Evolutionary conservation across 768 basidiomycete species (phyloP).

Genomic region (Suillus occidentalis): DNA sequence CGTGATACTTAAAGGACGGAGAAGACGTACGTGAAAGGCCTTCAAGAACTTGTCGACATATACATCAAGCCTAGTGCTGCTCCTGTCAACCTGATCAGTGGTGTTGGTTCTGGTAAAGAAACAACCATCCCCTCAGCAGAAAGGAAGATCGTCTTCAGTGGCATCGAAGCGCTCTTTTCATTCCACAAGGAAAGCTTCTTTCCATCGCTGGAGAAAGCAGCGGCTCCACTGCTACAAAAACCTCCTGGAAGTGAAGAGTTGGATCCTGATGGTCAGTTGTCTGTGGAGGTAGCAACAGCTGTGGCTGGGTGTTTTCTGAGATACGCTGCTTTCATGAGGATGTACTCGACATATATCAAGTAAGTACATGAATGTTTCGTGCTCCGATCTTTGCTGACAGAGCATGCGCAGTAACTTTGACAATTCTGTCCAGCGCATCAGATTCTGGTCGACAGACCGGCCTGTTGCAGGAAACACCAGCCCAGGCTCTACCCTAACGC

Average conservation of each 20-base stretch:
- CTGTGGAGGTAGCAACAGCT: slow-evolving; percentile 69
- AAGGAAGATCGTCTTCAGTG: slow-evolving; percentile 88
- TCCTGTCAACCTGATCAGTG: slow-evolving; percentile 67
- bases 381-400: slow-evolving; percentile 15
- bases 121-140: slow-evolving; percentile 84
- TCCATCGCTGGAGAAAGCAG: slow-evolving; percentile 82
- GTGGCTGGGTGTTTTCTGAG: slow-evolving; percentile 90
- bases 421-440: slow-evolving; percentile 84
- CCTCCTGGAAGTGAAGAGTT: slow-evolving; percentile 44
- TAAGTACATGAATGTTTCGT: slow-evolving; percentile 38
- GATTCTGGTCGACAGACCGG: slow-evolving; percentile 76
- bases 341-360: slow-evolving; percentile 99
- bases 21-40: slow-evolving; percentile 89
- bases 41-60: slow-evolving; percentile 92
- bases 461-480: slow-evolving; percentile 37
- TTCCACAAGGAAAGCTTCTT: slow-evolving; percentile 95
- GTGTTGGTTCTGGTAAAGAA: slow-evolving; percentile 74
- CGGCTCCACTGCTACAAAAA: slow-evolving; percentile 62
- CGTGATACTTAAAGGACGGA: slow-evolving; percentile 66
- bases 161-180: slow-evolving; percentile 83
- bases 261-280: slow-evolving; percentile 73
- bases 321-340: slow-evolving; percentile 97
- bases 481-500: slow-evolving; percentile 42
- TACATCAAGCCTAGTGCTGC: slow-evolving; percentile 86
- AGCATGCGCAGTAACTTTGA: slow-evolving; percentile 78